A percentile compares a stretch with the other conserved stretches of the same genome.
Evolutionary conservation across 2,329 filamentous ascomycete species (phyloP).

Genomic region (Talaromyces sp.): DNA sequence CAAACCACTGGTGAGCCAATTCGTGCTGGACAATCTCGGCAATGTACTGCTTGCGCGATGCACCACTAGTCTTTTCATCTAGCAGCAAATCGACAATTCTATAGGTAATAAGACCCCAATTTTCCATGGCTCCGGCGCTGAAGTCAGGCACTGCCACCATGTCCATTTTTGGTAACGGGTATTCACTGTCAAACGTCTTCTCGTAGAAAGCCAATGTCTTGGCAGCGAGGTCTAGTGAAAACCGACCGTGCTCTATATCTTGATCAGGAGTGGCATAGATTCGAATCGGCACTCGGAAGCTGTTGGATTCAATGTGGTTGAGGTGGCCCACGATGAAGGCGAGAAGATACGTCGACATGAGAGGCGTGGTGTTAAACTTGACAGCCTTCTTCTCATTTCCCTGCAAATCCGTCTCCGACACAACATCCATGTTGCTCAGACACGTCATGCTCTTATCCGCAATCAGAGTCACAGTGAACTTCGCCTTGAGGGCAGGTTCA

Average conservation of each 20-base stretch:
- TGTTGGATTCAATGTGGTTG: constrained; percentile 85
- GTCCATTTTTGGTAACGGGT: constrained; percentile 90
- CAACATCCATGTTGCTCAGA: not conserved
- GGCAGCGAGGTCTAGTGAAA: constrained; percentile 84
- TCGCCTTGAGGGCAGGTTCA: not conserved
- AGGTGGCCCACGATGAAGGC: constrained; percentile 93
- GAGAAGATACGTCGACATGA: constrained; percentile 93
- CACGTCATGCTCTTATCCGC: not conserved
- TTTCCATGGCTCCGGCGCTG: constrained; percentile 81
- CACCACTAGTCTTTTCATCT: constrained; percentile 84
- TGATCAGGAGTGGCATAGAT: constrained; percentile 88
- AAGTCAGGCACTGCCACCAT: constrained; percentile 90
- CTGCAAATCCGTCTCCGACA: not conserved
- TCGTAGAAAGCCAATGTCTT: constrained; percentile 96
- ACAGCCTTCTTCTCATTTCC: constrained; percentile 65
- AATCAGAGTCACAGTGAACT: not conserved
- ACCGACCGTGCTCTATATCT: constrained; percentile 83
- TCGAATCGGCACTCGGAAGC: constrained; percentile 84
- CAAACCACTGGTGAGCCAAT: constrained; percentile 93
- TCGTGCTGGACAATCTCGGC: constrained; percentile 97
- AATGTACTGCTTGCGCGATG: constrained; percentile 84
- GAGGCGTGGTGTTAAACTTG: constrained; percentile 84
- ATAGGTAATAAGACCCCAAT: constrained; percentile 95
- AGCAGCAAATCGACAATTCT: constrained; percentile 93
- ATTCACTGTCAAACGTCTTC: constrained; percentile 85